A percentile compares a stretch with the other conserved stretches of the same genome.
phyloP scores from a whole-genome alignment of 352 stramenopile species.

The Phytophthora tentaculata region DNA sequence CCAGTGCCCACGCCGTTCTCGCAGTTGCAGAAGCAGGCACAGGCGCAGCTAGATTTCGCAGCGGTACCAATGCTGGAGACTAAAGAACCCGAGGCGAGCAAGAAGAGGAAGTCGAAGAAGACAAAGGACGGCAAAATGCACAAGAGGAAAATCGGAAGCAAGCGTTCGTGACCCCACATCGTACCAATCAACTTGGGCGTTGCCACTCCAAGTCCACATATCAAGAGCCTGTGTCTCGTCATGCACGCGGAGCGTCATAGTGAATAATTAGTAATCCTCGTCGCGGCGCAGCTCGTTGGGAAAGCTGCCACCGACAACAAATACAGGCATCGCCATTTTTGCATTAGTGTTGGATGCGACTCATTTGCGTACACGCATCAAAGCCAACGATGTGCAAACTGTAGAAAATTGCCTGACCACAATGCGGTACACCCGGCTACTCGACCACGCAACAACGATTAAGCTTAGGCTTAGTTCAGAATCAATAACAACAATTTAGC shows the following conservation, averaged over 20 bases:
- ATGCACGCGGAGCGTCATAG: constrained; percentile 15
- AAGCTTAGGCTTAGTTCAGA: not conserved
- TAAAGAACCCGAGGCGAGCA: constrained; percentile 12
- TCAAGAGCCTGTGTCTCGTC: constrained; percentile 16
- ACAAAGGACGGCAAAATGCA: constrained; percentile 11
- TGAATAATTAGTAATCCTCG: constrained; percentile 28
- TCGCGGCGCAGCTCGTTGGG: constrained; percentile 28
- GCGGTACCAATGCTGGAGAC: constrained; percentile 15
- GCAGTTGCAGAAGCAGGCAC: constrained; percentile 28
- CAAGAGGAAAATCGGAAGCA: constrained; percentile 30
- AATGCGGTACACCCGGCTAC: constrained; percentile 11
- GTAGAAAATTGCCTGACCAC: constrained; percentile 12
- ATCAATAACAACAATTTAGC: constrained; percentile 10
- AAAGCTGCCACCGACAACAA: constrained; percentile 31
- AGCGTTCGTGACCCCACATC: constrained; percentile 10
- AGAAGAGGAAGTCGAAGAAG: constrained; percentile 35
- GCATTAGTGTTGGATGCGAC: constrained; percentile 10
- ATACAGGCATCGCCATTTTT: constrained; percentile 30
- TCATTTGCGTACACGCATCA: not conserved
- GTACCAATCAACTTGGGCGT: constrained; percentile 1
- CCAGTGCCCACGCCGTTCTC: constrained; percentile 53
- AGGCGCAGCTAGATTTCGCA: constrained; percentile 11
- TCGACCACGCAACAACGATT: constrained; percentile 14
- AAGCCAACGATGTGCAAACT: too few species aligned
- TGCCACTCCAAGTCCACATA: constrained; percentile 9